Percentiles rank a stretch among this genome's conserved stretches.
These are phyloP conservation scores for Cornus florida DNA, from an alignment of 148 eudicot genomes.

Conservation along the genomic window DNA sequence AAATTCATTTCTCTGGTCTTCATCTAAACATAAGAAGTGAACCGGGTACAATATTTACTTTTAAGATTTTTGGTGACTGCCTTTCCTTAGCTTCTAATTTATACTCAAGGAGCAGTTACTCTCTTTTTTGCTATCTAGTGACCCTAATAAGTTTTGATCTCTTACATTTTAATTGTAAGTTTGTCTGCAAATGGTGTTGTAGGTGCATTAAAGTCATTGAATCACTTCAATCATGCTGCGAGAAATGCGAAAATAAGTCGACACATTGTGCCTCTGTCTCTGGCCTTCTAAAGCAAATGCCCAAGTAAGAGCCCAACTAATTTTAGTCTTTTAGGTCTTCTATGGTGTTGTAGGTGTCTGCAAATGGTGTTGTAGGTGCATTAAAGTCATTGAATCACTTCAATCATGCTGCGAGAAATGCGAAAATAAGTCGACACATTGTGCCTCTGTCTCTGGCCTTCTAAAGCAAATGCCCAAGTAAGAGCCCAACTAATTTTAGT, in stretches of 20 bases:
- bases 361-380: slow-evolving; percentile 45
- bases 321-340: neutral
- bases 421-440: slow-evolving; percentile 72
- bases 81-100: neutral
- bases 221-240: slow-evolving; percentile 60
- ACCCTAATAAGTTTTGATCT: neutral
- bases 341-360: too few species aligned
- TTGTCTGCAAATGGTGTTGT: slow-evolving; percentile 6
- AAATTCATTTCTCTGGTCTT: neutral
- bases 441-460: slow-evolving; percentile 78
- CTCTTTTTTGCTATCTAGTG: neutral
- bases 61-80: neutral
- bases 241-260: slow-evolving; percentile 61
- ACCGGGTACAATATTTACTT: neutral
- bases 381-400: slow-evolving; percentile 40
- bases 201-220: slow-evolving; percentile 50
- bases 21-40: neutral
- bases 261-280: slow-evolving; percentile 89
- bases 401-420: slow-evolving; percentile 71
- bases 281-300: slow-evolving; percentile 67
- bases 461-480: slow-evolving; percentile 56
- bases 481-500: neutral
- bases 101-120: neutral
- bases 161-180: neutral
- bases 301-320: slow-evolving; percentile 10